Base-by-base conservation (phyloP, 352 stramenopile species). In the Phytophthora vignae region DNA sequence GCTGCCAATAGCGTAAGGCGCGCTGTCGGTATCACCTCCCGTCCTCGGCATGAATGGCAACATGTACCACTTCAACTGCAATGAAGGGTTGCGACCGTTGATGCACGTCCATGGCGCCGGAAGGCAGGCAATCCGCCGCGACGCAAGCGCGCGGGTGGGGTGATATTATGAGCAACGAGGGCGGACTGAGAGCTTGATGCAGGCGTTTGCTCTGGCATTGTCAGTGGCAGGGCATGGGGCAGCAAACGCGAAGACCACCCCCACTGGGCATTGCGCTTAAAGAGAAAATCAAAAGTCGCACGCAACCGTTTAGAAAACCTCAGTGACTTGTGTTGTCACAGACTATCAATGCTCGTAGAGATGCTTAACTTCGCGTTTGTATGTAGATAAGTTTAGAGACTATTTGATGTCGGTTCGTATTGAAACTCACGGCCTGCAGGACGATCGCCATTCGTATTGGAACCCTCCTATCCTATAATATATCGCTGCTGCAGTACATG, bases 81-180 rank as follows among this genome's bases (percentile, higher is more conserved):
- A 59, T 22, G 11, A 46, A 59, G 17, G 36, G 42, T 42, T 59
- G 55, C 55, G 56, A 52, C 55, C 4, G 22, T 71, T 63, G 65
- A 49, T 42, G 50, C 59, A 60, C 31, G 42, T 59, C 63, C 65
- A 67, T 72, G 58, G 60, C 60, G 38, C 36, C 38, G 60, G 48
- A 54, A 66, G n/a, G 38, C 38, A 42, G 40, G 57, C 31, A 62
- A 68, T 73, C 66, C 6, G 1, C 8, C 19, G 52, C 40, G 59
- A 62, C 58, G 66, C 58, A 73, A 73, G 57, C 4, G 31, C 44
- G 33, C 31, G 29, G 12, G 38, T 15, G 54, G 50, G 44, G 9
- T 25, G 44, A 65, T 54, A 70, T 11, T 69, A 50, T 56, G 62
- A 69, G 62, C 62, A 57, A 69, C 14, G 3, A 19, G 40, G 40